Conservation (phyloP, 176 grass and related monocot genomes). For the Coix lacrymajobi region DNA sequence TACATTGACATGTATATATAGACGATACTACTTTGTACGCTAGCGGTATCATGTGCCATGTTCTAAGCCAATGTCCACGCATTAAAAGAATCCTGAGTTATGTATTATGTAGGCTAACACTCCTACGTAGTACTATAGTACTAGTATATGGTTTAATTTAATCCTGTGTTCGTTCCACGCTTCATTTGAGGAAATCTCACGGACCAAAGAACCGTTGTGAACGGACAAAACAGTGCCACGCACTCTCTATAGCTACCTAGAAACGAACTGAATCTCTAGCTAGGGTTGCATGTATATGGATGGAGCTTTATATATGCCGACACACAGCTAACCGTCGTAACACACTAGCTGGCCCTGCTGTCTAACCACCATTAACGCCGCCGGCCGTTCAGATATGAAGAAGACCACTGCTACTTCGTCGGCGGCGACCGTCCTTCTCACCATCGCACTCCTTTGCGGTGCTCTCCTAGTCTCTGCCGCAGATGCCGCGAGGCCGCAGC, state of each 20-base stretch:
- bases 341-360: not conserved
- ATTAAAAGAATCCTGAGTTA: slow-evolving; percentile 14
- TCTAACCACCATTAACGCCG: not conserved
- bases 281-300: too few relatives aligned
- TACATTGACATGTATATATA: not conserved
- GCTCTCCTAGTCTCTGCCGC: not conserved
- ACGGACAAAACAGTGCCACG: not conserved
- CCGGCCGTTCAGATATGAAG: not conserved
- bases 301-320: not conserved
- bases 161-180: not conserved
- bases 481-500: slow-evolving; percentile 3
- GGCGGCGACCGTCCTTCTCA: not conserved
- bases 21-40: too few relatives aligned
- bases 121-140: not conserved
- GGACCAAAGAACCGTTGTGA: slow-evolving; percentile 28
- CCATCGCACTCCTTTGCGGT: slow-evolving; percentile 10
- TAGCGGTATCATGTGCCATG: not conserved
- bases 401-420: not conserved
- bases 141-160: too few relatives aligned
- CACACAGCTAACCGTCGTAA: not conserved
- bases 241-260: not conserved
- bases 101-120: too few relatives aligned
- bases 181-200: slow-evolving; percentile 7
- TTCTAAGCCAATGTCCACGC: slow-evolving; percentile 6
- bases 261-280: not conserved